Conservation (phyloP, 331 rosid genomes). For the Quercus phellos region DNA sequence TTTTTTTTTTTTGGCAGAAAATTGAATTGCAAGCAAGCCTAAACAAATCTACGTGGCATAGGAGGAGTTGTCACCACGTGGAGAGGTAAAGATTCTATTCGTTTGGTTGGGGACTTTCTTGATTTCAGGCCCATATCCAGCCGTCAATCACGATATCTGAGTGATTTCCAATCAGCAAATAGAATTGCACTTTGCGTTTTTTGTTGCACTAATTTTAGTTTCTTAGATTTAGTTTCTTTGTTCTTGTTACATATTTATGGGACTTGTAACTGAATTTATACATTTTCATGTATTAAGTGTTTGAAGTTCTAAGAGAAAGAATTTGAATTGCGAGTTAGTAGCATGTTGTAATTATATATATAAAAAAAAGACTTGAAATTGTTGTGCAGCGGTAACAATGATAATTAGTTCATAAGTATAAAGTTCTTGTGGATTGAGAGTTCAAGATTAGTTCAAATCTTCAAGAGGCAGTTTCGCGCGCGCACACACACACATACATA, state of each 20-base stretch:
- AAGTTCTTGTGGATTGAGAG: too few species aligned
- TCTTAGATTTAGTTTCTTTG: background rate
- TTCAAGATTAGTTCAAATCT: accelerated
- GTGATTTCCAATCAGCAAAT: background rate
- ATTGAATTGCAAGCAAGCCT: background rate
- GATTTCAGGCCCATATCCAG: slow-evolving; percentile 25
- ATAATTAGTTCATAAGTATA: too few species aligned
- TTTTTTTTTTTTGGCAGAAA: background rate
- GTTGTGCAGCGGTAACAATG: accelerated
- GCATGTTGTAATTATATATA: too few species aligned
- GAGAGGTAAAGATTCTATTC: background rate
- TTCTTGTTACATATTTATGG: background rate
- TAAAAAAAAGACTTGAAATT: too few species aligned
- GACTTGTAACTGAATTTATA: accelerated
- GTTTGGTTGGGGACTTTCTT: background rate
- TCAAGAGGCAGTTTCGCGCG: accelerated
- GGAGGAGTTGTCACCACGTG: background rate
- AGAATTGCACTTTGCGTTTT: background rate
- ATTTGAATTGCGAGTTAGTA: accelerated
- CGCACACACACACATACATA: accelerated
- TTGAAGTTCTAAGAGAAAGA: accelerated
- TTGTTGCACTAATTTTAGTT: background rate
- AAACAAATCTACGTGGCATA: background rate
- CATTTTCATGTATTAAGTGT: accelerated
- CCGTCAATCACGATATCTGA: slow-evolving; percentile 33